phyloP scores from a whole-genome alignment of 345 rosid species.

The Ailanthus altissimus region DNA sequence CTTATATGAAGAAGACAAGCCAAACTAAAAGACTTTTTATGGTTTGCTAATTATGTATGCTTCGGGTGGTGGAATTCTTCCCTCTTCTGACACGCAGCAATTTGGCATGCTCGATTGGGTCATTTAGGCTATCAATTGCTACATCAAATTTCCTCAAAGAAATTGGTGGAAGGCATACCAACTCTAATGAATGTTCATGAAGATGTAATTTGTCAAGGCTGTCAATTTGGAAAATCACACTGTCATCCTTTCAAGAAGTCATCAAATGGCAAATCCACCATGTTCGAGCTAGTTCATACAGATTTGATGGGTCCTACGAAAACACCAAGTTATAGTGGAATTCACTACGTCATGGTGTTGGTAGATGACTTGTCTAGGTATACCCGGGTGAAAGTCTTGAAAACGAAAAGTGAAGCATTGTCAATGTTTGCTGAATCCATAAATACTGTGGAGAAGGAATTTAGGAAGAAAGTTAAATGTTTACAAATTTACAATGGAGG shows the following conservation, averaged over 20 bases:
- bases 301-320: constrained; percentile 10
- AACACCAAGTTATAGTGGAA: background rate
- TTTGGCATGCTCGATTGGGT: no score
- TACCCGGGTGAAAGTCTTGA: background rate
- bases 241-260: no score
- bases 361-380: constrained; percentile 6
- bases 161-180: no score
- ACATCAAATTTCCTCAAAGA: no score
- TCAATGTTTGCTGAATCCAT: constrained; percentile 8
- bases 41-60: no score
- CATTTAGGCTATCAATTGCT: no score
- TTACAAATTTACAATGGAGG: constrained; percentile 4
- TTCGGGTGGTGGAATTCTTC: no score
- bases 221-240: no score
- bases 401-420: constrained; percentile 8
- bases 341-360: background rate
- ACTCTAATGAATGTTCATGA: no score
- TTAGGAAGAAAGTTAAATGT: constrained; percentile 7
- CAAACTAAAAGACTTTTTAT: no score
- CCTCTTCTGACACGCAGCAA: no score
- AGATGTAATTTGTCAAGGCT: no score
- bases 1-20: background rate
- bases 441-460: constrained; percentile 1
- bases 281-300: constrained; percentile 16
- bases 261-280: background rate